phyloP scores from a whole-genome alignment of 83 land plant genomes.

The Picea abies region DNA sequence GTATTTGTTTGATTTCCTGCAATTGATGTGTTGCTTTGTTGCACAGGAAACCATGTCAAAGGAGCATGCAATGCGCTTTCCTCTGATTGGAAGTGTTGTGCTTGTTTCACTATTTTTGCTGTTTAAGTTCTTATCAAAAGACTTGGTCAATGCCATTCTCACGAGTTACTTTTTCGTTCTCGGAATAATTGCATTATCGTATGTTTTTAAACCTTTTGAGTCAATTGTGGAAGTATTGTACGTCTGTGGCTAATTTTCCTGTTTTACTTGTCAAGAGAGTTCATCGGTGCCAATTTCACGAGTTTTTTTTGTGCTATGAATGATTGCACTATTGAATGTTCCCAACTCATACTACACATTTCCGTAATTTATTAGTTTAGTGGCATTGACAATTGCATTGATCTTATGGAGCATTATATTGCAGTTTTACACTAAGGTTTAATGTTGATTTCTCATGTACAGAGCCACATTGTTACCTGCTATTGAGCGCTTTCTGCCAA shows the following conservation, averaged over 20 bases:
- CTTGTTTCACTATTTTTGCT: too few species aligned
- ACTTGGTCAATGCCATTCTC: conserved; percentile 62
- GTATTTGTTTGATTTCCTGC: conserved; percentile 15
- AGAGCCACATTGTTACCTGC: conserved; percentile 27
- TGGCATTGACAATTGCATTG: too few species aligned
- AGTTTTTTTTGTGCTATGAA: too few species aligned
- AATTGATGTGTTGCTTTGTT: neutral
- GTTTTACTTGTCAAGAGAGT: too few species aligned
- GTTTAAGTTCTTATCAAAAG: too few species aligned
- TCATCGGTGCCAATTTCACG: too few species aligned
- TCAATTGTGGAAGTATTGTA: neutral
- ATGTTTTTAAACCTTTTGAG: conserved; percentile 33
- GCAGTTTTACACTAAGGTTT: neutral
- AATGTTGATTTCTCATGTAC: conserved; percentile 30
- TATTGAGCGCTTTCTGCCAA: too few species aligned
- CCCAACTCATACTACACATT: too few species aligned
- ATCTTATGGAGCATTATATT: too few species aligned
- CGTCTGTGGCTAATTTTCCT: too few species aligned
- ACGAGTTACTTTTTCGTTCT: conserved; percentile 91
- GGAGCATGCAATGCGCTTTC: conserved; percentile 21
- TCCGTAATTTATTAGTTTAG: neutral
- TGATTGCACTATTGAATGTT: too few species aligned
- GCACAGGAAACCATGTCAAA: conserved; percentile 98
- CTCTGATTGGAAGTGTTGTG: too few species aligned
- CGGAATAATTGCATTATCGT: conserved; percentile 94